Evolutionary conservation across 2,329 filamentous ascomycete genomes (phyloP), one percentile per base, ranked within the genome.

Genomic region (Trichoderma breve): DNA sequence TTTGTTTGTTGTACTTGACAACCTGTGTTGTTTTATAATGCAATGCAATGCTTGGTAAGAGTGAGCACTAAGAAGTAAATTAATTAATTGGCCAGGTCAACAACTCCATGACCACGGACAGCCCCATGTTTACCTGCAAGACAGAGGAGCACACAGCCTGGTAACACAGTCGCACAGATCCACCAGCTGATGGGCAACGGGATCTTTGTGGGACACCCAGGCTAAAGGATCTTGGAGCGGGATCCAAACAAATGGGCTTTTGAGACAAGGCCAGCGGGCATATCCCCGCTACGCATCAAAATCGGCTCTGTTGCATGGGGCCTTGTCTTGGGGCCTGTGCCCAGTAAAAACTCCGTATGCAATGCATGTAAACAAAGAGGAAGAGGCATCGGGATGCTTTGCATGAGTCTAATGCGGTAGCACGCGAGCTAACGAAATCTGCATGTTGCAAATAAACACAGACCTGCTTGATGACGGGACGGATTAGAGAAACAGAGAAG

Each of bases 331-430:
- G 32, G 21, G 36, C 64, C 64, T 26, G 64, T 55, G 51, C 64
- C 64, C 64, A 67, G 64, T 67, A 11, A 58, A 30, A 57, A n/a
- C n/a, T 32, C 36, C 55, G 53, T 24, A 69, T 69, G 65, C 55
- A 68, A 6, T 0, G 4, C 34, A 36, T 36, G 55, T 61, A 69
- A 69, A 69, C 53, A 69, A 69, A 58, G 34, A 28, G 7, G 15
- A 68, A 39, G 32, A 28, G 18, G 11, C 24, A 24, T 57, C 64
- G 34, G n/a, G 64, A 69, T 69, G 65, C 32, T 69, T 69, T 69
- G 65, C 65, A 69, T 69, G 65, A 69, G 65, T 43, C 55, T 68
- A 68, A 60, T 68, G 55, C 53, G 55, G 53, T 21, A 47, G 65
- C 24, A 57, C 36, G 26, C 65, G 55, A 36, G 65, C 34, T 60